Base-by-base conservation (phyloP, 192 early-diverging fungal species). In the Podila clonocystis region DNA sequence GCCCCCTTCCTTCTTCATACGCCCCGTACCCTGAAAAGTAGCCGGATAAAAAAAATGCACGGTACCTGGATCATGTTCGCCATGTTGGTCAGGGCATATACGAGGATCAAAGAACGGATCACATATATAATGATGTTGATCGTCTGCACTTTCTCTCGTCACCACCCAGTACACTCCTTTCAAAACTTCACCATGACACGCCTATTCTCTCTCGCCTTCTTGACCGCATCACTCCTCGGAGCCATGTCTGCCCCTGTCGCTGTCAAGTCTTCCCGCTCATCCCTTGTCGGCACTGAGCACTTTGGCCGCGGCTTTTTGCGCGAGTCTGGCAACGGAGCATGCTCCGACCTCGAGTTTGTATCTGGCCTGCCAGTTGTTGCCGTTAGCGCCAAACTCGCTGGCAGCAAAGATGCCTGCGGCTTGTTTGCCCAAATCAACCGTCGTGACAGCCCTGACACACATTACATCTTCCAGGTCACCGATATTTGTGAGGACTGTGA, bases 401-500 rank as follows among this genome's bases (percentile, higher is more conserved):
- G 31, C 2, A 13, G 4, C 58, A 50, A 62, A 17, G 41, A 61
- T 19, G 29, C 12, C 17, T 70, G 59, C 12, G 59, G 68, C 19
- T 20, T 24, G 9, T 70, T 62, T 29, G 68, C 49, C 68, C 49
- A 62, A 26, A 31, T 70, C 41, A 70, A 62, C 59, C 59, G 68
- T 30, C n/a, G 28, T 9, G 68, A 70, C n/a, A 50, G 9, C 48
- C 59, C 45, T 19, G 12, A 38, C 20, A 62, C 22, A 17, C 20
- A 33, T 2, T 70, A 70, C 22, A 24, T 24, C 2, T 70, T 48
- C 68, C 58, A 62, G 59, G 48, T 62, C 28, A 41, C 45, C 19
- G 68, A 70, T 62, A 9, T 70, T 48, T 70, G 68, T 28, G 38
- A 70, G 59, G 30, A 33, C 48, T 70, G 68, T 12, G 59, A 62